Base-by-base conservation (phyloP, 2,329 filamentous ascomycete species). In the Cladosporium colombiae region DNA sequence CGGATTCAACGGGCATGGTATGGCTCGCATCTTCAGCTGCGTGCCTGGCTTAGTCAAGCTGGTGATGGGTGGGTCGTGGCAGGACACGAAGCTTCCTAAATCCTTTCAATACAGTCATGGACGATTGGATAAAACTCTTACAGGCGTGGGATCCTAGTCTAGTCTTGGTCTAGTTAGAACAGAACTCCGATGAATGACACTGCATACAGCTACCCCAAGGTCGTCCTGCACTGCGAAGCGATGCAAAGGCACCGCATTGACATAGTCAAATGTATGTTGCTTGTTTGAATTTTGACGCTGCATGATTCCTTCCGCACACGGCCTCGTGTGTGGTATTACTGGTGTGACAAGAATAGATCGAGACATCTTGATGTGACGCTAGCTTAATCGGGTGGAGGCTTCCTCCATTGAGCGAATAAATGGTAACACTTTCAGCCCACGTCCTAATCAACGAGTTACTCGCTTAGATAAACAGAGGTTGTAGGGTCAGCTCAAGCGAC, bases 1-100 rank as follows among this genome's bases (percentile, higher is more conserved):
- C n/a, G 81, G 82, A 0, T 83, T 83, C 66, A 82, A 83, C 68
- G 81, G 81, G 0, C 81, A 83, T 70, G 81, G 81, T 77, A 80
- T 80, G 79, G 78, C 79, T 40, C 71, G 78, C 21, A 82, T 83
- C 57, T 83, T 82, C 40, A 44, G 40, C 40, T 81, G 80, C 67
- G 81, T 80, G 0, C 80, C 80, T 0, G 81, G 80, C 0, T 64
- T 83, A 21, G 80, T 74, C 2, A 80, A 81, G 66, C 68, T 83
- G 23, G 76, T 80, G 3, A 73, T 77, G 5, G 80, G 68, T 8
- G 65, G 68, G 44, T 35, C 59, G 29, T 71, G 70, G 70, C 55
- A 66, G 13, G 58, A 63, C 7, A 71, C 70, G 14, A 68, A 64
- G 23, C 64, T 70, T 25, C 70, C 70, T 23, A 69, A 70, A 46